A percentile compares a stretch with the other conserved stretches of the same genome.
Conservation (phyloP, 2,329 filamentous ascomycete species). For the Aspergillus neoniger region DNA sequence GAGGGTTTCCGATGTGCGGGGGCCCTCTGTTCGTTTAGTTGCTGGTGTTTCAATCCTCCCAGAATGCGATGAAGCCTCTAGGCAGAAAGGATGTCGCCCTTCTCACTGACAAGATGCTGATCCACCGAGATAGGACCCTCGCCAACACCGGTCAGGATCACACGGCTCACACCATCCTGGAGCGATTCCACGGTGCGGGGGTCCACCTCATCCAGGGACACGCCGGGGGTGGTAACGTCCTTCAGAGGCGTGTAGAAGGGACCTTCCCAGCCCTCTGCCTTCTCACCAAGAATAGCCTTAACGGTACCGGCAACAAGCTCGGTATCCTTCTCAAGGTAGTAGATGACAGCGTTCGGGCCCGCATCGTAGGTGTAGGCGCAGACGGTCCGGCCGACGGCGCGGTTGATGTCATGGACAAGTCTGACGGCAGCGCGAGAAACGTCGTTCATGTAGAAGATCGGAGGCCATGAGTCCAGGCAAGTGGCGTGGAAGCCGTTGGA, state of each 20-base stretch:
- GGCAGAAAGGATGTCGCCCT: conserved; percentile 53
- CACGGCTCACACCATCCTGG: conserved; percentile 77
- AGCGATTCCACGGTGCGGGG: conserved; percentile 61
- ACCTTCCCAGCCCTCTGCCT: conserved; percentile 58
- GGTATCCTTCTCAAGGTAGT: conserved; percentile 82
- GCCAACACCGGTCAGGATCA: conserved; percentile 89
- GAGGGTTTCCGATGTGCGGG: not conserved
- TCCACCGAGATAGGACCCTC: conserved; percentile 82
- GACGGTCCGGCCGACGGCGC: conserved; percentile 72
- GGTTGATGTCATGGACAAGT: conserved; percentile 86
- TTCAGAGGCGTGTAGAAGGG: conserved; percentile 57
- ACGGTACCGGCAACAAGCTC: conserved; percentile 75
- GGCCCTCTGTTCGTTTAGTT: not conserved
- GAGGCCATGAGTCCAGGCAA: conserved; percentile 91
- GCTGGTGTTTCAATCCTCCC: not conserved
- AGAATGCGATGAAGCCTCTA: conserved; percentile 6
- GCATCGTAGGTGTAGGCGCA: conserved; percentile 98
- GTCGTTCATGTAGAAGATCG: conserved; percentile 99
- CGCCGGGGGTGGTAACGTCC: conserved; percentile 48
- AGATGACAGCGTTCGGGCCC: conserved; percentile 93
- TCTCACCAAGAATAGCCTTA: conserved; percentile 70
- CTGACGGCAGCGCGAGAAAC: conserved; percentile 83
- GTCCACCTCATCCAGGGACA: conserved; percentile 64
- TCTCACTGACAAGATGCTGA: conserved; percentile 71
- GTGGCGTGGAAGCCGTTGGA: conserved; percentile 96